These are phyloP conservation scores for Cardiospermum halicacabum DNA, from an alignment of 345 rosid genomes.

Conservation along the genomic window DNA sequence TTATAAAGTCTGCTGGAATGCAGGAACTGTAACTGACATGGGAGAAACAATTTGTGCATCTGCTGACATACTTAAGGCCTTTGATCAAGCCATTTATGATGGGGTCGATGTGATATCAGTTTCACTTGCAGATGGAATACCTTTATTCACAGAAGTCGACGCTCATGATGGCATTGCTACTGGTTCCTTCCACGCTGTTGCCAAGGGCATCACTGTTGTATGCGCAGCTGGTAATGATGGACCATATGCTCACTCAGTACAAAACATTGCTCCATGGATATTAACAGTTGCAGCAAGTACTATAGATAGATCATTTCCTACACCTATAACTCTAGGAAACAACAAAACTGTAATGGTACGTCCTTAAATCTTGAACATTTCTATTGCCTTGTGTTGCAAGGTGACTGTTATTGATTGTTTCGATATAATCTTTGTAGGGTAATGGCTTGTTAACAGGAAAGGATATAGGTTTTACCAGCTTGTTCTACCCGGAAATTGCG, in stretches of 20 bases:
- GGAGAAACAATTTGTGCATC: constrained; percentile 19
- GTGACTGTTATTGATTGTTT: too few species aligned
- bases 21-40: too few species aligned
- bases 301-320: constrained; percentile 43
- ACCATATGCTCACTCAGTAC: constrained; percentile 34
- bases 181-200: constrained; percentile 48
- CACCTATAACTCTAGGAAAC: constrained; percentile 33
- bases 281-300: constrained; percentile 48
- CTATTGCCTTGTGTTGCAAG: too few species aligned
- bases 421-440: constrained; percentile 16
- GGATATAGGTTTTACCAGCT: constrained; percentile 20
- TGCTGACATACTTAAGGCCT: constrained; percentile 45
- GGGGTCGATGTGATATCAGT: constrained; percentile 46
- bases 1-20: too few species aligned
- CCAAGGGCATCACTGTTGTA: constrained; percentile 33
- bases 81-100: constrained; percentile 51
- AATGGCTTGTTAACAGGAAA: constrained; percentile 27
- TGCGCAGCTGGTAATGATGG: constrained; percentile 33
- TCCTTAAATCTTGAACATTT: neutral
- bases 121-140: constrained; percentile 34
- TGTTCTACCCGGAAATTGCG: constrained; percentile 42
- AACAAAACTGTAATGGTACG: constrained; percentile 25
- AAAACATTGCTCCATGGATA: constrained; percentile 47
- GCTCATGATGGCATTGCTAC: constrained; percentile 28
- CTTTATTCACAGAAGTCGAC: constrained; percentile 27